These are phyloP conservation scores for Capronia epimyces DNA, from an alignment of 2,329 filamentous ascomycete species.

Conservation along the genomic window DNA sequence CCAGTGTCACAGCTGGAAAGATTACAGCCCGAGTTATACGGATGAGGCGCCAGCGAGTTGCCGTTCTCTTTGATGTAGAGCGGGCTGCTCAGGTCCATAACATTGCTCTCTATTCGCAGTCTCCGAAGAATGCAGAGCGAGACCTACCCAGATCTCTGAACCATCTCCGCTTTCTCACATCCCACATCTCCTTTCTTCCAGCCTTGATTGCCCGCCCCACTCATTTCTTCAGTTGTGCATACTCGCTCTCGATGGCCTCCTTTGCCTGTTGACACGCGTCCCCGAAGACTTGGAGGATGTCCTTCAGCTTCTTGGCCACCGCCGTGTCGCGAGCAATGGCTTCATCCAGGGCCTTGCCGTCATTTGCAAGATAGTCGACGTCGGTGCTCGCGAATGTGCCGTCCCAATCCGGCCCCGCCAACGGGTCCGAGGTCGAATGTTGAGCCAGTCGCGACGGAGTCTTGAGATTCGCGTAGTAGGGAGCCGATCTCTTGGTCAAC, in stretches of 20 bases:
- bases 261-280: not conserved
- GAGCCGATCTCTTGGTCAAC: not conserved
- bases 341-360: not conserved
- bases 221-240: too few relatives aligned
- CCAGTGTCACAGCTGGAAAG: too few relatives aligned
- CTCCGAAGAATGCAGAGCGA: too few relatives aligned
- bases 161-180: too few relatives aligned
- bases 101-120: too few relatives aligned
- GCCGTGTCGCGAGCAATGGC: not conserved
- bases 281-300: not conserved
- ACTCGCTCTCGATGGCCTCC: not conserved
- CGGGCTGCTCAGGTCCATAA: too few relatives aligned
- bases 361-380: not conserved
- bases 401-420: conserved; percentile 1
- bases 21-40: too few relatives aligned
- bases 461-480: not conserved
- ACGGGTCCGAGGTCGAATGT: not conserved
- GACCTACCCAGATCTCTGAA: too few relatives aligned
- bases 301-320: not conserved
- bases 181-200: too few relatives aligned
- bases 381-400: not conserved
- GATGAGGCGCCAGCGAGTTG: too few relatives aligned
- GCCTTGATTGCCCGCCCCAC: too few relatives aligned
- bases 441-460: not conserved
- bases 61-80: too few relatives aligned